A percentile compares a stretch with the other conserved stretches of the same genome.
Conservation (phyloP, 1,139 yeast genomes). For the Saccharomyces hybrid region DNA sequence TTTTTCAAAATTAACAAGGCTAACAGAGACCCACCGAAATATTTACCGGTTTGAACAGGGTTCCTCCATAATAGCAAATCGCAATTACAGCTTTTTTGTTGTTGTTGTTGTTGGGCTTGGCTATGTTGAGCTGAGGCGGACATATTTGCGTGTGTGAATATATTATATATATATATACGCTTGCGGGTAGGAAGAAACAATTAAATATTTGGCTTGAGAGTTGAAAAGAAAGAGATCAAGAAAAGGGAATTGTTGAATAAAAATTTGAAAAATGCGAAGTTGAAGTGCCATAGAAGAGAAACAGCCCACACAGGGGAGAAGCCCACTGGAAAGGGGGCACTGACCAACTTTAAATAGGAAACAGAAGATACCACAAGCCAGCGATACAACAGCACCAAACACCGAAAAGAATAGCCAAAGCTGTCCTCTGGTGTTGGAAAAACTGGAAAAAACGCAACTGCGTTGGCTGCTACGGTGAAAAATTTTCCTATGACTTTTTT, state of each 20-base stretch:
- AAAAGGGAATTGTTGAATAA: background rate
- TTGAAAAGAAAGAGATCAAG: background rate
- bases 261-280: background rate
- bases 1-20: slow-evolving; percentile 58
- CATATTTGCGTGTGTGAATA: background rate
- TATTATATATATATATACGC: background rate
- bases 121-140: background rate
- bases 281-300: background rate
- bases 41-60: slow-evolving; percentile 71
- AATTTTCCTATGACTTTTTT: background rate
- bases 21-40: slow-evolving; percentile 58
- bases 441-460: background rate
- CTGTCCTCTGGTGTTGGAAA: background rate
- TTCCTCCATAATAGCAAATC: slow-evolving; percentile 73
- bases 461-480: background rate
- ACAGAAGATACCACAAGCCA: background rate
- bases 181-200: background rate
- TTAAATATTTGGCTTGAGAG: background rate
- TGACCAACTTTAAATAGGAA: background rate
- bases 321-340: background rate
- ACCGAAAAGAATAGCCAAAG: background rate
- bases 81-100: slow-evolving; percentile 17
- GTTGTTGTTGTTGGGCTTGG: background rate
- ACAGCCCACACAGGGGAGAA: background rate
- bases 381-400: background rate